Evolutionary conservation across 106 monocot species (phyloP).

Genomic region (Cymbidium sinense): DNA sequence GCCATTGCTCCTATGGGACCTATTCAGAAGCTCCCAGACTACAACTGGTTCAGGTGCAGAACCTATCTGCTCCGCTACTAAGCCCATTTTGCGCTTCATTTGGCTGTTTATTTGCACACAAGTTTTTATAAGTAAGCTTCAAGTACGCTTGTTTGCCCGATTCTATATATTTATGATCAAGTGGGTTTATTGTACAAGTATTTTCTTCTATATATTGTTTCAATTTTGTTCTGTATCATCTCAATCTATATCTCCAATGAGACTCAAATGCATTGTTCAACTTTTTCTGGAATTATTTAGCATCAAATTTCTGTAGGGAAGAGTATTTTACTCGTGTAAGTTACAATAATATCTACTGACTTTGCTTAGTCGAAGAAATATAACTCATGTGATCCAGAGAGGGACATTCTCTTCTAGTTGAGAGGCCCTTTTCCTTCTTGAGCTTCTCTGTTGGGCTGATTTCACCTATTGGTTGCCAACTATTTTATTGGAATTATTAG

Average conservation of each 20-base stretch:
- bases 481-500: no score
- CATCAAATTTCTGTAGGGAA: background rate
- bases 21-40: conserved; percentile 65
- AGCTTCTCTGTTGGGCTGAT: no score
- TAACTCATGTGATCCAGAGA: no score
- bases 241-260: no score
- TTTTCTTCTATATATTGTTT: no score
- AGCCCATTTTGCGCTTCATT: background rate
- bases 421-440: no score
- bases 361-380: no score
- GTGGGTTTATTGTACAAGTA: no score
- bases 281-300: background rate
- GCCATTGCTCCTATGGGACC: conserved; percentile 88
- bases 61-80: conserved; percentile 75
- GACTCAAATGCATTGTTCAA: background rate
- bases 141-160: background rate
- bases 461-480: no score
- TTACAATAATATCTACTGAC: no score
- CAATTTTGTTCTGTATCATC: background rate
- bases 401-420: no score
- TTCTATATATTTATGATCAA: no score
- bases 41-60: conserved; percentile 95
- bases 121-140: background rate
- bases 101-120: background rate
- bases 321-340: background rate